Evolutionary conservation across 495 filamentous ascomycete species (phyloP), one percentile per base, ranked within the genome.

Genomic region (Chaetomium fimeti): DNA sequence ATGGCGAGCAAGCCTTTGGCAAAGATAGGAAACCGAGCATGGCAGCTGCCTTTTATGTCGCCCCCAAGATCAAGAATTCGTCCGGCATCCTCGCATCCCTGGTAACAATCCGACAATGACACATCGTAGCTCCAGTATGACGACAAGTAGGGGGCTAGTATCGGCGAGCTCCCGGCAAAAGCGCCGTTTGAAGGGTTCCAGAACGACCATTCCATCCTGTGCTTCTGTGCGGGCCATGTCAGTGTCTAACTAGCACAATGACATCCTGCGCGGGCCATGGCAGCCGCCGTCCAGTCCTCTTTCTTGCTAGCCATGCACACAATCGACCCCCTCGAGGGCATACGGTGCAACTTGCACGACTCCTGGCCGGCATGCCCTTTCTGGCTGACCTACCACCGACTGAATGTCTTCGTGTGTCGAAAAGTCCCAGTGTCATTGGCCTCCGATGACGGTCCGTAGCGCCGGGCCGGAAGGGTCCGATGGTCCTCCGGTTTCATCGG

Each of bases 371-470:
- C n/a, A 22, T 15, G 11, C 55, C 36, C 6, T 24, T 36, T 42
- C 9, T 43, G n/a, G 9, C 55, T 13, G 22, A 36, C 15, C 32
- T 32, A 4, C 32, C 36, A 57, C 18, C 22, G 5, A 16, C 20
- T 57, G 13, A 25, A 51, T 15, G 9, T 24, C 22, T 27, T 43
- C 6, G 11, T 13, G 2, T 43, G 8, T 3, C 9, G 24, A 20
- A 29, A 9, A 24, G 24, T 20, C 13, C 42, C 2, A 25, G 55
- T 38, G 55, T 57, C 55, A 57, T 57, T 22, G 5, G 8, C 36
- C 27, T 60, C 58, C 58, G 58, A 60, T 60, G 58, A 52, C 58
- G 58, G 58, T 20, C 27, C 28, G 25, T 20, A 24, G 16, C 24
- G 38, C 18, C 43, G 43, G 47, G 12, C 11, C 29, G 3, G 45